These are phyloP conservation scores for Cercospora zeae-maydis DNA, from an alignment of 2,329 filamentous ascomycete species.

Conservation along the genomic window DNA sequence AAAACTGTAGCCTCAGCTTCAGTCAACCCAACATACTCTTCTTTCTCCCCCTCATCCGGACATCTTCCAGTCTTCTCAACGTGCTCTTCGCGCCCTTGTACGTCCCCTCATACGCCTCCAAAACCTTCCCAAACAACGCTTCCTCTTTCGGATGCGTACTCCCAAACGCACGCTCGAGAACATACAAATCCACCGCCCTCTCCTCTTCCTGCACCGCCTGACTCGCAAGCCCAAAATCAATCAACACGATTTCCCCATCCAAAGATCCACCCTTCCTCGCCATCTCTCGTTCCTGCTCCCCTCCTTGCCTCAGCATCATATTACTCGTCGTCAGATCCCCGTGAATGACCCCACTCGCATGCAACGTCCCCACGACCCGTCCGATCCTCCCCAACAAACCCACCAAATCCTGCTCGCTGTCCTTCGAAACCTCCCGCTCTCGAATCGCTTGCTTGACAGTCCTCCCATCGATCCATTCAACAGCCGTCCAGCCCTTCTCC, in stretches of 20 bases:
- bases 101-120: constrained; percentile 68
- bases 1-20: neutral
- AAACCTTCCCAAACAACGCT: constrained; percentile 71
- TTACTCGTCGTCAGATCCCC: constrained; percentile 97
- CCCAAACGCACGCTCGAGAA: constrained; percentile 88
- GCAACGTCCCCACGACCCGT: constrained; percentile 52
- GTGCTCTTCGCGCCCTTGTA: constrained; percentile 73
- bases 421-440: constrained; percentile 23
- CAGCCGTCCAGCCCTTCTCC: constrained; percentile 67
- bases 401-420: constrained; percentile 16
- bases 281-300: neutral
- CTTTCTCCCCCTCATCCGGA: constrained; percentile 90
- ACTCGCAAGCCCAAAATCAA: constrained; percentile 88
- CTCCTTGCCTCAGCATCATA: constrained; percentile 66
- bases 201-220: constrained; percentile 85
- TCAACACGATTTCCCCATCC: constrained; percentile 77
- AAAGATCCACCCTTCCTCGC: constrained; percentile 30
- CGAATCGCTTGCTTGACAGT: constrained; percentile 66
- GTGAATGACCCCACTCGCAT: constrained; percentile 82
- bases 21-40: constrained; percentile 87
- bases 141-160: constrained; percentile 91
- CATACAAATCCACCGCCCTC: constrained; percentile 91
- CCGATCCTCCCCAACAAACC: constrained; percentile 37
- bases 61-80: constrained; percentile 81
- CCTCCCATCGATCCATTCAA: constrained; percentile 77